Base-by-base conservation (phyloP, 495 filamentous ascomycete genomes). In the Podospora appendiculata region DNA sequence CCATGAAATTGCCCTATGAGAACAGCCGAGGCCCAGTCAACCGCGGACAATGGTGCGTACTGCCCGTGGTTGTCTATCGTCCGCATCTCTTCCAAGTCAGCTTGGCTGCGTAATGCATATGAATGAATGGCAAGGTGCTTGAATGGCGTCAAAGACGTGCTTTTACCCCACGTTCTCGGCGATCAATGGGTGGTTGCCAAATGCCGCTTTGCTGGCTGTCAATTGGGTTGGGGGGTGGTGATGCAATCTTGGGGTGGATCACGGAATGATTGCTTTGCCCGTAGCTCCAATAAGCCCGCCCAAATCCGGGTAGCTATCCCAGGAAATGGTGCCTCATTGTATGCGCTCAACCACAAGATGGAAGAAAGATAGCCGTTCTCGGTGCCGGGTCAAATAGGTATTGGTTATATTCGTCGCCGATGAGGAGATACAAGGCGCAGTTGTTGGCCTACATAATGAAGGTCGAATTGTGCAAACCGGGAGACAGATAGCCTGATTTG, bases 211-310 rank as follows among this genome's bases (percentile, higher is more conserved):
- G 32, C 14, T 19, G 39, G 10, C 25, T 32, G 38, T 25, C 32
- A 6, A 33, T 32, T 19, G 16, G 35, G 36, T 13, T 25, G 33
- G 41, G 46, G 6, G 46, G 14, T 17, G 48, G 36, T 50, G 47
- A 40, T 51, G 48, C 32, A 19, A 51, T 44, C 38, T 43, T 51
- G 48, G 49, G 16, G 41, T 16, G 14, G 41, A 51, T 51, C 49
- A 45, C 49, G 49, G 34, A 12, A 41, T 50, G 41, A 12, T 17
- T 17, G 9, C 12, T 44, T 44, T 44, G 12, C 9, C 41, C 41
- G 41, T 25, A 25, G 25, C 25, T 25, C 25, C 25, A 25, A 25
- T 25, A 25, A 25, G 25, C 2, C 25, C 2, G 25, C 25, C 25
- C 25, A 25, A 25, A 25, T 25, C 5, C 25, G 25, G 25, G 25